A percentile compares a stretch with the other conserved stretches of the same genome.
These are phyloP conservation scores for Trypanosoma scelopori DNA, from an alignment of 208 protist species.

Conservation along the genomic window DNA sequence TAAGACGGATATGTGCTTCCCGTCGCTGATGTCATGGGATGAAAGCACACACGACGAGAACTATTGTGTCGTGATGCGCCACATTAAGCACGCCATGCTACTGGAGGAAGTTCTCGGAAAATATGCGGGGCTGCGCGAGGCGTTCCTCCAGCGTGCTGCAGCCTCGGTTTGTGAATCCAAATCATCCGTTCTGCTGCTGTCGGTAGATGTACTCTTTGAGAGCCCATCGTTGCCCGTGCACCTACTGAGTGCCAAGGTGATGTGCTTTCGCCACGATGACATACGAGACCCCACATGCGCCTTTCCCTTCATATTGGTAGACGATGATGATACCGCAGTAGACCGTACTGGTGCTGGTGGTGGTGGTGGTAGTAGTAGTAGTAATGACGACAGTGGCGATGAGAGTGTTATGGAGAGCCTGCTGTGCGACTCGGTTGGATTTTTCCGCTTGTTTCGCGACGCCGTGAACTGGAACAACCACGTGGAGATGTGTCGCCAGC, in stretches of 20 bases:
- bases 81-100: constrained; percentile 45
- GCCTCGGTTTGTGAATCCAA: no score
- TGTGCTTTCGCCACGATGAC: constrained; percentile 40
- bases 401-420: constrained; percentile 3
- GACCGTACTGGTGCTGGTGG: not conserved
- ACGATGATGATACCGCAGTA: constrained; percentile 13
- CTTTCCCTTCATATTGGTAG: constrained; percentile 32
- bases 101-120: constrained; percentile 38
- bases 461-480: constrained; percentile 74
- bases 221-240: constrained; percentile 61
- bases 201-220: constrained; percentile 80
- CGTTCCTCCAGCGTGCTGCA: constrained; percentile 33
- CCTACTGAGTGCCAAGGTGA: constrained; percentile 70
- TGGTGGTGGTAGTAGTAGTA: constrained; percentile 24
- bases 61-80: constrained; percentile 41
- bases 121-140: constrained; percentile 26
- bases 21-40: constrained; percentile 72
- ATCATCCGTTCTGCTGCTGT: constrained; percentile 39
- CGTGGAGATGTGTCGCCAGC: constrained; percentile 38
- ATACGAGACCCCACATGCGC: constrained; percentile 6
- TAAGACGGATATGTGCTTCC: constrained; percentile 77
- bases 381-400: constrained; percentile 26
- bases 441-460: constrained; percentile 82
- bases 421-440: constrained; percentile 33
- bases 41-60: constrained; percentile 55